Evolutionary conservation across 257 asterid species (phyloP), one percentile per base, ranked within the genome.

Genomic region (Scutellaria galericulata): DNA sequence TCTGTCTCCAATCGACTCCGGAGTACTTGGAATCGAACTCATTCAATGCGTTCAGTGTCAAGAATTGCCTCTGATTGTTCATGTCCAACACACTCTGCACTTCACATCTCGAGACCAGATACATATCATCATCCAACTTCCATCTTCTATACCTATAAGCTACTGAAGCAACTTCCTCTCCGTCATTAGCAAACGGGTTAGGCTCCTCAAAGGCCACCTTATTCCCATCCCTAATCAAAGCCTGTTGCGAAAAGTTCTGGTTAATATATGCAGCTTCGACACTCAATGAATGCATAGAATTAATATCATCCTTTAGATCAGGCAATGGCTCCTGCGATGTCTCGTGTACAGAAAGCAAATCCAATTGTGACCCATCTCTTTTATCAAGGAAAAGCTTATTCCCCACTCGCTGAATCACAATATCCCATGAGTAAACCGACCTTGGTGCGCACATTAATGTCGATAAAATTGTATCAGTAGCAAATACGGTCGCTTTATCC

Each of bases 1-100:
- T 95, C 89, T 92, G 98, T 86, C 98, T 85, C 98, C 99, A 95
- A 31, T 92, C 97, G 0, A 92, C 96, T 39, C 99, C 99, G 0
- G 99, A 90, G 55, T 85, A 90, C 84, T 95, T 92, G 0, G 97
- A 89, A 85, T 95, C 99, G 75, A 95, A 95, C 85, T 92, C 99
- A 59, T 92, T 92, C 89, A 95, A 56, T 0, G 99, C 99, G 62
- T 95, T 95, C 46, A 90, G 68, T 0, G 99, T 92, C 82, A 95
- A 76, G 41, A 81, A 90, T 2, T 96, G 89, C 73, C 89, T 84
- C 86, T 92, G 96, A 40, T 95, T 95, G 62, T 87, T 95, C 53
- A 77, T 71, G 52, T 95, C 99, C 52, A 85, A 69, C n/a, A 90
- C 98, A 47, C 98, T 86, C 75, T 95, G 98, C 62, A 92, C 96